A percentile compares a stretch with the other conserved stretches of the same genome.
Evolutionary conservation across 75 land plant species (phyloP).

Genomic region (Azolla pinnata): DNA sequence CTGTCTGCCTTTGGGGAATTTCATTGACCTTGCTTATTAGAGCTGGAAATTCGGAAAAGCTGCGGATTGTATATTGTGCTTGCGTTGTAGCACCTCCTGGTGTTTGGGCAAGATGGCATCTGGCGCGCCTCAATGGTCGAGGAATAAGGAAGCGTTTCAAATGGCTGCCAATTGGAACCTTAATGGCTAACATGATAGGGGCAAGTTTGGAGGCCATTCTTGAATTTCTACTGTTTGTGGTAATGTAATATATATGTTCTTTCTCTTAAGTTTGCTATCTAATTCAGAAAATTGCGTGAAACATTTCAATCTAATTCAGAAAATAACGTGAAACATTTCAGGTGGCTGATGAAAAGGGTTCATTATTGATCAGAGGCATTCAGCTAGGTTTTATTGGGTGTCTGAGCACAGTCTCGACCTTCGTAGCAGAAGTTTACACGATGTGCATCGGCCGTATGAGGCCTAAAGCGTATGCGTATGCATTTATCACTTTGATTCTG

Average conservation of each 20-base stretch:
- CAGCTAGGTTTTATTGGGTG: slow-evolving; percentile 81
- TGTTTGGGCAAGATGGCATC: slow-evolving; percentile 77
- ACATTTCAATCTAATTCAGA: background rate
- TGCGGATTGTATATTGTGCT: slow-evolving; percentile 48
- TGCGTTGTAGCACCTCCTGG: slow-evolving; percentile 72
- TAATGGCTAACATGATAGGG: slow-evolving; percentile 60
- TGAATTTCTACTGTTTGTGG: slow-evolving; percentile 12
- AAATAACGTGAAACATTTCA: slow-evolving; percentile 7
- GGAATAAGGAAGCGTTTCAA: slow-evolving; percentile 45
- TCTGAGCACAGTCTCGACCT: slow-evolving; percentile 90
- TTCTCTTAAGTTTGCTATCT: background rate
- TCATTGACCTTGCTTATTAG: slow-evolving; percentile 24
- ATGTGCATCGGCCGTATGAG: slow-evolving; percentile 38
- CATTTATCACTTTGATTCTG: slow-evolving; percentile 19
- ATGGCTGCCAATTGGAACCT: slow-evolving; percentile 83
- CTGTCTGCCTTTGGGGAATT: slow-evolving; percentile 32
- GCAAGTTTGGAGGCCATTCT: slow-evolving; percentile 56
- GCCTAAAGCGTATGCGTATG: slow-evolving; percentile 63
- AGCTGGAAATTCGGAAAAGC: slow-evolving; percentile 7
- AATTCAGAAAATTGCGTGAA: background rate
- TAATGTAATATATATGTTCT: no score
- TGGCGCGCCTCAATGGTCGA: slow-evolving; percentile 68
- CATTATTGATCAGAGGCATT: slow-evolving; percentile 34
- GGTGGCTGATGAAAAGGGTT: slow-evolving; percentile 37
- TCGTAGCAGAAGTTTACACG: slow-evolving; percentile 58